Evolutionary conservation across 2,329 filamentous ascomycete genomes (phyloP).

Genomic region (Nemania sp.): DNA sequence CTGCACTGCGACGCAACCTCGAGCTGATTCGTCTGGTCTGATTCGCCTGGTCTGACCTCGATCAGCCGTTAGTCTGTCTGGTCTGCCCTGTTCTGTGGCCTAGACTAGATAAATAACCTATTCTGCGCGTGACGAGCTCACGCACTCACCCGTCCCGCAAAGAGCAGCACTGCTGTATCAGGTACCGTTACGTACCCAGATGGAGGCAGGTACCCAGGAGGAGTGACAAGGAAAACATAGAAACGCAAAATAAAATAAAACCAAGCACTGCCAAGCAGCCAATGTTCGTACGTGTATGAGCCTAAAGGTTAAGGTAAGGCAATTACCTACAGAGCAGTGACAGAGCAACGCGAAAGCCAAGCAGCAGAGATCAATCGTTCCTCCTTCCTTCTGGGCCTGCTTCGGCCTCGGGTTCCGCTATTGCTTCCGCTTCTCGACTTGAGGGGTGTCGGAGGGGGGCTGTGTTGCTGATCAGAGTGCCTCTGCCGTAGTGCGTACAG

Average conservation of each 20-base stretch:
- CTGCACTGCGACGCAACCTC: not conserved
- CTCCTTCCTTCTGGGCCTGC: not conserved
- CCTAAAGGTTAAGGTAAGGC: not conserved
- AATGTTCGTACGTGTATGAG: too few relatives aligned
- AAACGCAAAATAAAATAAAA: too few relatives aligned
- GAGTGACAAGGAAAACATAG: too few relatives aligned
- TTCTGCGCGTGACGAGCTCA: slow-evolving; percentile 4
- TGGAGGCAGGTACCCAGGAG: too few relatives aligned
- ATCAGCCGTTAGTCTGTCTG: not conserved
- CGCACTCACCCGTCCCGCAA: not conserved
- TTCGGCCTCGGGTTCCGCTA: not conserved
- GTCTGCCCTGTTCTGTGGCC: not conserved
- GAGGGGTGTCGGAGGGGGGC: slow-evolving; percentile 6
- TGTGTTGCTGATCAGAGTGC: slow-evolving; percentile 11
- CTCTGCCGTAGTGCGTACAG: not conserved
- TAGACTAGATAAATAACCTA: too few relatives aligned
- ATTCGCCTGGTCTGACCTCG: slow-evolving; percentile 1
- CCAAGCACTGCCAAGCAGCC: too few relatives aligned
- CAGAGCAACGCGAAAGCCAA: not conserved
- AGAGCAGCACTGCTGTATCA: too few relatives aligned
- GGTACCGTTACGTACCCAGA: too few relatives aligned
- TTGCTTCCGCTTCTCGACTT: slow-evolving; percentile 11
- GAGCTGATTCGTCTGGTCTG: slow-evolving; percentile 8
- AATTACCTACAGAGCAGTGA: too few relatives aligned
- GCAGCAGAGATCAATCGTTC: not conserved